phyloP scores from a whole-genome alignment of 805 yeast species.

The baker's yeast (Saccharomyces cerevisiae) region DNA sequence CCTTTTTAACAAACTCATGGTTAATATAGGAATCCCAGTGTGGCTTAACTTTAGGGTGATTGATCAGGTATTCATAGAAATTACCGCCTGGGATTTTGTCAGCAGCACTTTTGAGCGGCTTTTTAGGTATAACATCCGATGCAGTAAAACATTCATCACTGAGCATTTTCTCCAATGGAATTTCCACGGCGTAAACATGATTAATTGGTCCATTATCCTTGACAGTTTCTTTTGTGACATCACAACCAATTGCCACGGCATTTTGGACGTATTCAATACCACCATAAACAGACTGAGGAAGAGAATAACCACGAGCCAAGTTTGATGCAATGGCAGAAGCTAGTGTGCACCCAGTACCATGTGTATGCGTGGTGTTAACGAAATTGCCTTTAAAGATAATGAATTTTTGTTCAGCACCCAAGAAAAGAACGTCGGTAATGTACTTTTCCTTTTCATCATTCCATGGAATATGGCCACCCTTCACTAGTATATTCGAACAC shows the following conservation, averaged over 20 bases:
- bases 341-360: slow-evolving; percentile 88
- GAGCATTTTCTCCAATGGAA: slow-evolving; percentile 31
- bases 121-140: slow-evolving; percentile 11
- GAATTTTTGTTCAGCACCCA: slow-evolving; percentile 30
- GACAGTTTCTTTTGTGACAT: slow-evolving; percentile 29
- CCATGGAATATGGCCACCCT: slow-evolving; percentile 74
- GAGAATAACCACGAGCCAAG: slow-evolving; percentile 45
- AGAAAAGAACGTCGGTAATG: slow-evolving; percentile 49
- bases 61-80: slow-evolving; percentile 42
- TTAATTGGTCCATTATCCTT: slow-evolving; percentile 68
- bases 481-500: slow-evolving; percentile 51
- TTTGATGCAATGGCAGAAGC: slow-evolving; percentile 75
- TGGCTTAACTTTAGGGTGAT: slow-evolving; percentile 47
- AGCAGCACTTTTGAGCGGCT: neutral
- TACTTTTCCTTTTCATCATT: slow-evolving; percentile 21
- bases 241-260: slow-evolving; percentile 45
- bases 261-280: slow-evolving; percentile 60
- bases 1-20: slow-evolving; percentile 51
- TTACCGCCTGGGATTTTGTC: neutral
- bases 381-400: slow-evolving; percentile 41
- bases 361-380: slow-evolving; percentile 48
- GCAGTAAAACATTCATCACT: slow-evolving; percentile 27
- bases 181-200: slow-evolving; percentile 41
- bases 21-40: slow-evolving; percentile 51
- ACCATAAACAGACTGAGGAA: slow-evolving; percentile 43